phyloP scores from a whole-genome alignment of 805 yeast genomes.

The Candida methanosorbosa region DNA sequence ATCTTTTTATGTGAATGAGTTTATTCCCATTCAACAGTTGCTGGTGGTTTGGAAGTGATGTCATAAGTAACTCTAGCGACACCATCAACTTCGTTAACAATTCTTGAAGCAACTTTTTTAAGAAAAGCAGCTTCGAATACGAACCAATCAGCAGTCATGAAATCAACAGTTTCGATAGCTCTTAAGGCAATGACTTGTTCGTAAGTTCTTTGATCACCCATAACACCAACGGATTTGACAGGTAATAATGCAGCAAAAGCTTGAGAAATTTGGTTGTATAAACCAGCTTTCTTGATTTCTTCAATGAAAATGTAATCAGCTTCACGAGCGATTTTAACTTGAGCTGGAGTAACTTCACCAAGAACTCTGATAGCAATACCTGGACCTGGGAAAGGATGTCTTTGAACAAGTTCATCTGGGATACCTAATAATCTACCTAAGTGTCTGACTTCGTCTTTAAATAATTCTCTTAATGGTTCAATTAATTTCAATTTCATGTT shows the following conservation, averaged over 20 bases:
- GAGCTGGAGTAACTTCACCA: conserved; percentile 92
- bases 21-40: conserved; percentile 99
- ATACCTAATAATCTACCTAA: conserved; percentile 92
- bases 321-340: conserved; percentile 93
- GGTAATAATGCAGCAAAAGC: conserved; percentile 97
- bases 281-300: conserved; percentile 89
- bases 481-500: conserved; percentile 97
- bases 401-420: conserved; percentile 96
- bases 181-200: conserved; percentile 99
- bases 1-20: too few relatives aligned
- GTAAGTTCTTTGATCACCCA: conserved; percentile 99
- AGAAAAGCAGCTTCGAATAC: conserved; percentile 87
- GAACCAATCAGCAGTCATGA: conserved; percentile 99
- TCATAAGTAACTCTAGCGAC: conserved; percentile 99
- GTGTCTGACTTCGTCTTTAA: conserved; percentile 97
- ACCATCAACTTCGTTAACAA: conserved; percentile 97
- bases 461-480: conserved; percentile 97
- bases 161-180: conserved; percentile 95
- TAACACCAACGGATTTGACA: conserved; percentile 97
- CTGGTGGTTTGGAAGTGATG: conserved; percentile 98
- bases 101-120: conserved; percentile 89
- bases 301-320: conserved; percentile 95
- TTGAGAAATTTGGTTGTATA: conserved; percentile 89
- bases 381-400: conserved; percentile 99
- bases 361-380: conserved; percentile 98